Conservation (phyloP, 2,329 filamentous ascomycete genomes). For the Pseudogymnoascus sp. region DNA sequence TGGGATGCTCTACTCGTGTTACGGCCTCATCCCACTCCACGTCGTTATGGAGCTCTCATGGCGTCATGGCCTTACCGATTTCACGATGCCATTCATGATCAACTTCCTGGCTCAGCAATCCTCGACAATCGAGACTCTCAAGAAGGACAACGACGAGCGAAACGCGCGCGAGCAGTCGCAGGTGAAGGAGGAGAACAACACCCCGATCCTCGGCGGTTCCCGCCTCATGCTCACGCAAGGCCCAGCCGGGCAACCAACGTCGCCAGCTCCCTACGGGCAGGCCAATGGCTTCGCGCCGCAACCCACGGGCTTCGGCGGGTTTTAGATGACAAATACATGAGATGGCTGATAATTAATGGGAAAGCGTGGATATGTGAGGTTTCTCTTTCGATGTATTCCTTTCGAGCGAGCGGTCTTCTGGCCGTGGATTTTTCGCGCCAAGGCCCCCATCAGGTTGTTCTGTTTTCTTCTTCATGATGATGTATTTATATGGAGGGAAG, state of each 20-base stretch:
- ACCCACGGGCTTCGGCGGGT: conserved; percentile 63
- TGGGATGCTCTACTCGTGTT: conserved; percentile 98
- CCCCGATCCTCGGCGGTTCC: conserved; percentile 80
- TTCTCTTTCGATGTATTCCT: conserved; percentile 5
- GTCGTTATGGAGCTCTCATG: conserved; percentile 93
- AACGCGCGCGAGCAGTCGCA: conserved; percentile 63
- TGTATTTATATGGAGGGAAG: conserved; percentile 5
- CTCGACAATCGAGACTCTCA: conserved; percentile 71
- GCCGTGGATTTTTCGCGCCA: conserved; percentile 3
- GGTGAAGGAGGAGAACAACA: conserved; percentile 85
- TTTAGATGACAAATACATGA: conserved; percentile 31
- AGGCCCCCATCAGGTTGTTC: conserved; percentile 1
- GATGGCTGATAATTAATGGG: conserved; percentile 12
- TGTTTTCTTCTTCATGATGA: conserved; percentile 7
- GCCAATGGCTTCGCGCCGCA: conserved; percentile 85
- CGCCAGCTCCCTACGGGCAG: conserved; percentile 64
- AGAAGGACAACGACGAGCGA: conserved; percentile 93
- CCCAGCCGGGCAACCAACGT: conserved; percentile 47
- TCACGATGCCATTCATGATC: conserved; percentile 99
- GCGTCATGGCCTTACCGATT: conserved; percentile 89
- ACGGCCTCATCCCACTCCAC: conserved; percentile 90
- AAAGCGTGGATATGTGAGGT: conserved; percentile 1
- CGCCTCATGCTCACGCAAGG: conserved; percentile 95
- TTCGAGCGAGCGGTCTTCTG: background rate
- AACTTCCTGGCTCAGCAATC: conserved; percentile 92